phyloP scores from a whole-genome alignment of 1,139 yeast genomes.

The Geotrichum reessii region DNA sequence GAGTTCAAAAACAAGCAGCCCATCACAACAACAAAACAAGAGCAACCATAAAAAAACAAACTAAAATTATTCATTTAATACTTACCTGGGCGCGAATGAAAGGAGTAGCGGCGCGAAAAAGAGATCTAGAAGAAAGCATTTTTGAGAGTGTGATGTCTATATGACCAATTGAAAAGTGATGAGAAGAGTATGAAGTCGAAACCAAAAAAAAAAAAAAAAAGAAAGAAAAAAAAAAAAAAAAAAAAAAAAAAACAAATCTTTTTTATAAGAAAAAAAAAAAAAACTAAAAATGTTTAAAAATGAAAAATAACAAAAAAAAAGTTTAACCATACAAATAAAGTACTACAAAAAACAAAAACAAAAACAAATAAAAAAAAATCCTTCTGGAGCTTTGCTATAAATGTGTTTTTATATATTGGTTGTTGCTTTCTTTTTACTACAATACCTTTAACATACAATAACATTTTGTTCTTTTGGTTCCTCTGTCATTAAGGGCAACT shows the following conservation, averaged over 20 bases:
- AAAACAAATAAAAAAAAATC: no score
- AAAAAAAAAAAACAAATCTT: not conserved
- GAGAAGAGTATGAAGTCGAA: not conserved
- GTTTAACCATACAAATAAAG: not conserved
- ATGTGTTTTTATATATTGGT: not conserved
- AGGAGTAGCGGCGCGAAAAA: conserved; percentile 19
- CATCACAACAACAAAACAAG: not conserved
- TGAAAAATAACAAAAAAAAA: not conserved
- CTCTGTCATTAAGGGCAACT: not conserved
- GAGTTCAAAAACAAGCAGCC: not conserved
- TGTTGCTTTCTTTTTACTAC: no score
- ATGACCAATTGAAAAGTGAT: not conserved
- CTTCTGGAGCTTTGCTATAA: not conserved
- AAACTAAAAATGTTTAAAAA: not conserved
- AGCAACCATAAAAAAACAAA: not conserved
- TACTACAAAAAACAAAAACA: not conserved
- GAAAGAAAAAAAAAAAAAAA: conserved; percentile 10
- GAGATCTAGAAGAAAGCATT: conserved; percentile 21
- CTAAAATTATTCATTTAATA: not conserved
- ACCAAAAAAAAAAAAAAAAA: conserved; percentile 6
- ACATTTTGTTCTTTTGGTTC: not conserved
- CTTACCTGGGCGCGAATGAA: conserved; percentile 20
- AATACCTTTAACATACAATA: no score
- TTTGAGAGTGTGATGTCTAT: not conserved
- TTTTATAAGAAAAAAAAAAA: not conserved